Percentiles rank a stretch among this genome's conserved stretches.
These are phyloP conservation scores for Kernera saxatilis DNA, from an alignment of 345 rosid species.

Conservation along the genomic window DNA sequence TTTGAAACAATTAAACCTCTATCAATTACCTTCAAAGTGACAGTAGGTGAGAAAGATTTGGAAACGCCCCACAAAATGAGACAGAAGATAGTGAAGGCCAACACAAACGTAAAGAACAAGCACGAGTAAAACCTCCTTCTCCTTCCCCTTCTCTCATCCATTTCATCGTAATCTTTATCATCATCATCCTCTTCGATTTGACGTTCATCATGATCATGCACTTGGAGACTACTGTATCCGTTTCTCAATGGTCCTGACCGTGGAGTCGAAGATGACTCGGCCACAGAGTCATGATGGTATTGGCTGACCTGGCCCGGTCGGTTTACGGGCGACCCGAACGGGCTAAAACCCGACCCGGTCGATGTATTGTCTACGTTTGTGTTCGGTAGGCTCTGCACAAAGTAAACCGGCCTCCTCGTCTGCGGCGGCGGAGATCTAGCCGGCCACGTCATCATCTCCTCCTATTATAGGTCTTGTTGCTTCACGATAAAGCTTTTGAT, in stretches of 20 bases:
- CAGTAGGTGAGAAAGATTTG: conserved; percentile 59
- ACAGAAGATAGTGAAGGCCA: conserved; percentile 57
- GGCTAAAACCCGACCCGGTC: conserved; percentile 58
- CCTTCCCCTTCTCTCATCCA: conserved; percentile 14
- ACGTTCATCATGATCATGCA: conserved; percentile 14
- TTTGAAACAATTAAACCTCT: neutral
- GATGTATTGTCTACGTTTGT: conserved; percentile 80
- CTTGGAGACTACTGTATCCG: conserved; percentile 50
- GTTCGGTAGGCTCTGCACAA: conserved; percentile 86
- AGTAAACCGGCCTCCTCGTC: conserved; percentile 55
- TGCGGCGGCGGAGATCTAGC: conserved; percentile 56
- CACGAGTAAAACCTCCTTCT: conserved; percentile 46
- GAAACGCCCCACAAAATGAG: conserved; percentile 83
- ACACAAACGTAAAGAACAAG: conserved; percentile 44
- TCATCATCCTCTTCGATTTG: conserved; percentile 8
- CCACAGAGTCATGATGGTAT: conserved; percentile 49
- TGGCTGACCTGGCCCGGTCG: conserved; percentile 65
- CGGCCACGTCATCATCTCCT: conserved; percentile 13
- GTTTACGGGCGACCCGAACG: conserved; percentile 54
- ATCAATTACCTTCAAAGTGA: conserved; percentile 50
- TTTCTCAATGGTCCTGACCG: conserved; percentile 59
- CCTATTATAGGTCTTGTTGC: neutral
- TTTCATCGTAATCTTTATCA: conserved; percentile 33
- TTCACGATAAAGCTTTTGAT: neutral
- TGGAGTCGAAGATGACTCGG: conserved; percentile 71